Percentiles rank a stretch among this genome's conserved stretches.
phyloP scores from a whole-genome alignment of 2,329 filamentous ascomycete genomes.

The Nothophoma quercina region DNA sequence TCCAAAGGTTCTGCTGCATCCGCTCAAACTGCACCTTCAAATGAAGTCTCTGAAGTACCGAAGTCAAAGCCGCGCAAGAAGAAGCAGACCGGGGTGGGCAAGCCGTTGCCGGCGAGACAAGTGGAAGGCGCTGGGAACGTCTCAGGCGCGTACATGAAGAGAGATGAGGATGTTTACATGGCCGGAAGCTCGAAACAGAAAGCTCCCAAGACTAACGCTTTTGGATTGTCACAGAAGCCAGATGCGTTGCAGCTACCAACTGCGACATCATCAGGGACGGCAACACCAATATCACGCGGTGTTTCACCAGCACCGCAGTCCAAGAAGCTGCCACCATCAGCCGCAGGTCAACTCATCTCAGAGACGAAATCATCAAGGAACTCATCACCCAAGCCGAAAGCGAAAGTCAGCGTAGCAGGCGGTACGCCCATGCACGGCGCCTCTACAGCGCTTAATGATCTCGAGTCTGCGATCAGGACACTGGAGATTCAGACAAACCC shows the following conservation, averaged over 20 bases:
- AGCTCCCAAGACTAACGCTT: constrained; percentile 53
- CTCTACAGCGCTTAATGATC: constrained; percentile 72
- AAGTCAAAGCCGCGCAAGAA: constrained; percentile 50
- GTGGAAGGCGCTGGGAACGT: constrained; percentile 69
- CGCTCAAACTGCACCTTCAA: constrained; percentile 24
- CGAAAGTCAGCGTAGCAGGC: constrained; percentile 77
- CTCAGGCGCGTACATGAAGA: constrained; percentile 78
- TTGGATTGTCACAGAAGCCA: constrained; percentile 61
- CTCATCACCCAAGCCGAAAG: constrained; percentile 60
- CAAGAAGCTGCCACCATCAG: constrained; percentile 68
- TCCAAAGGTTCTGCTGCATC: constrained; percentile 38
- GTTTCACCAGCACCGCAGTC: constrained; percentile 55
- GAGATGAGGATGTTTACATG: constrained; percentile 77
- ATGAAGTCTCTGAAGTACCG: constrained; percentile 40
- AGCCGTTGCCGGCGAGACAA: constrained; percentile 53
- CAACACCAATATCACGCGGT: constrained; percentile 46
- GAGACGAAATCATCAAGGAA: constrained; percentile 68
- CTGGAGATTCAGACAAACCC: constrained; percentile 95
- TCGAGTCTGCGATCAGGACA: constrained; percentile 81
- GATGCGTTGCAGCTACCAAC: constrained; percentile 50
- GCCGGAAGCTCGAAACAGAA: constrained; percentile 51
- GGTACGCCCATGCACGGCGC: constrained; percentile 84
- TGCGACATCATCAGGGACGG: constrained; percentile 34
- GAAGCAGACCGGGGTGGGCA: constrained; percentile 51
- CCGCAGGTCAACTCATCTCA: constrained; percentile 80